Evolutionary conservation across 1,284 basidiomycete genomes (phyloP).

Genomic region (Malassezia sp.): DNA sequence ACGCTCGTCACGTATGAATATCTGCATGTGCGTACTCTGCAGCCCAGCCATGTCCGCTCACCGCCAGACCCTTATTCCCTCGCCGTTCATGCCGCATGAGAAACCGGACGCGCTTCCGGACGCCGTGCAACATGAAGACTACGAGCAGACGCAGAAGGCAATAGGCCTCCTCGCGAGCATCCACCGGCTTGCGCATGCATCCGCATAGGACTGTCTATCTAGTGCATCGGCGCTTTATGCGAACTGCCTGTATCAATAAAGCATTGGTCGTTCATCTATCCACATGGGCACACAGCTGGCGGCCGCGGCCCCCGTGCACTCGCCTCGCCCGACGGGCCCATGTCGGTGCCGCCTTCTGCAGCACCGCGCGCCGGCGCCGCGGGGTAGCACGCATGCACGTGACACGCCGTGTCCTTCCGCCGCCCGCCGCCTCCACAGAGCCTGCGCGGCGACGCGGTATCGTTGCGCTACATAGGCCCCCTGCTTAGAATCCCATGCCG

Average conservation of each 20-base stretch:
- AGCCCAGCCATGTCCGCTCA: no score
- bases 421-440: no score
- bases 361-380: no score
- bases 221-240: no score
- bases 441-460: background rate
- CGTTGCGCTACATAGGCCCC: background rate
- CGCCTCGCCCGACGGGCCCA: no score
- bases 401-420: no score
- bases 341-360: no score
- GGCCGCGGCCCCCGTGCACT: no score
- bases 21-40: no score
- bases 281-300: no score
- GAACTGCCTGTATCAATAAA: constrained; percentile 2
- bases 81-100: constrained; percentile 2
- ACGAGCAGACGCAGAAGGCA: constrained; percentile 1
- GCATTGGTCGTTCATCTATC: no score
- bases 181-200: constrained; percentile 5
- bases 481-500: constrained; percentile 40
- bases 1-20: constrained; percentile 81
- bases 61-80: constrained; percentile 33
- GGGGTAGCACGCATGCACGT: no score
- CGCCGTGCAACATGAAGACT: constrained; percentile 8
- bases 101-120: background rate
- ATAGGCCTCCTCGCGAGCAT: constrained; percentile 1
- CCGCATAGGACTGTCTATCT: constrained; percentile 3